phyloP scores from a whole-genome alignment of 2,329 filamentous ascomycete genomes.

The Talaromyces amestolkiae region DNA sequence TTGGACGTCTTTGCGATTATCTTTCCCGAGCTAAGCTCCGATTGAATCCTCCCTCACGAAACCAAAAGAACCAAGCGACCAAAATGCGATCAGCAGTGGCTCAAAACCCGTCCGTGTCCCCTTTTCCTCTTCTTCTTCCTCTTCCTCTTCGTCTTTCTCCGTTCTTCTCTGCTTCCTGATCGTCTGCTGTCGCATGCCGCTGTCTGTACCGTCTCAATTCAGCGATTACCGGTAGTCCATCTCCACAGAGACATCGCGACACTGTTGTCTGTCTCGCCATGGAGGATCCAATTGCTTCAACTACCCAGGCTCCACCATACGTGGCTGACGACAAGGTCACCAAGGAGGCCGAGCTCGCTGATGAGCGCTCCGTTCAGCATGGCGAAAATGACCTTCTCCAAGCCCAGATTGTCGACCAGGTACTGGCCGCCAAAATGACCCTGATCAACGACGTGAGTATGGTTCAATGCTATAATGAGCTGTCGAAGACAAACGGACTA shows the following conservation, averaged over 20 bases:
- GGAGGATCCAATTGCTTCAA: not conserved
- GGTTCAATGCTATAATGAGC: not conserved
- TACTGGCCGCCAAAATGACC: conserved; percentile 65
- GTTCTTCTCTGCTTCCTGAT: not conserved
- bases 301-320: not conserved
- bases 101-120: not conserved
- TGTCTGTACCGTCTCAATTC: not conserved
- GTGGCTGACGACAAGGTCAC: not conserved
- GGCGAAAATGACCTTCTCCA: conserved; percentile 17
- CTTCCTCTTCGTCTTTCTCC: not conserved
- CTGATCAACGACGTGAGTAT: conserved; percentile 63
- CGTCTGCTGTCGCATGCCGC: not conserved
- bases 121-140: not conserved
- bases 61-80: not conserved
- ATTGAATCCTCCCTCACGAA: not conserved
- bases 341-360: conserved; percentile 5
- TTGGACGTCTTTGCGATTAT: not conserved
- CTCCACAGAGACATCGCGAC: not conserved
- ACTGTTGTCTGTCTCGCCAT: conserved; percentile 4
- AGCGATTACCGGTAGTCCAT: not conserved
- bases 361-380: conserved; percentile 6
- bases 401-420: conserved; percentile 51
- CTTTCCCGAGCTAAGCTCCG: not conserved
- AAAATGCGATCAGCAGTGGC: conserved; percentile 1
- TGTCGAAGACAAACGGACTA: not conserved